Evolutionary conservation across 1,139 yeast genomes (phyloP), one percentile per base, ranked within the genome.

Genomic region (Nakaseomyces delphensis): DNA sequence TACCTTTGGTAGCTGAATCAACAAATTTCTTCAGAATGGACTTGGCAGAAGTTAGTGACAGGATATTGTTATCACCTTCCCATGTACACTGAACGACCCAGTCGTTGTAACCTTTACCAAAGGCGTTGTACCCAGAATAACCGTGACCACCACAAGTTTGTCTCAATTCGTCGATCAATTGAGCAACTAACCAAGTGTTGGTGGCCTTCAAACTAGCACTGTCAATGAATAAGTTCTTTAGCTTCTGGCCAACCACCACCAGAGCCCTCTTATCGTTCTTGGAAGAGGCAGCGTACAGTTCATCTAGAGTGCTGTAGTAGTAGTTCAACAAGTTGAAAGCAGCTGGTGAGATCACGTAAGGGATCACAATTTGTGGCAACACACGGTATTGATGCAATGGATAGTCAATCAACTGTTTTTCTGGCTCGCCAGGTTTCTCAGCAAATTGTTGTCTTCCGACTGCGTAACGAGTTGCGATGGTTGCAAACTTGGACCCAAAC

Each of bases 121-220:
- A 84, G 3, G 91, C 95, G 52, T 84, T 77, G 68, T 87, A 87
- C 15, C 89, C 77, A 20, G 94, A 84, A 66, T 87, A 87, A 37
- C 96, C 96, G 60, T 86, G 96, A 41, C 96, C 96, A 65, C 96
- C 96, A 67, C 96, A 87, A n/a, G 95, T 76, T 68, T 87, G 96
- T 66, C 96, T 77, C 50, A 87, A 74, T 67, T 87, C 87, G 59
- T 85, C 95, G 58, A 87, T 87, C 53, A 82, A 69, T 45, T 74
- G 76, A 41, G 87, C 79, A 36, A 85, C 76, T 40, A 79, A 72
- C 96, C 96, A 87, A 32, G 96, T 87, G 54, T 81, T 77, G 39
- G 94, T 81, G 2, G 96, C 87, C 65, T 87, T 87, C 62, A 86
- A 73, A 39, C 95, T 83, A 33, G 95, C 96, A 32, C 95, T 83